Percentiles rank a stretch among this genome's conserved stretches.
Evolutionary conservation across 306 rosid species (phyloP).

Genomic region (Herpetospermum pedunculosum): DNA sequence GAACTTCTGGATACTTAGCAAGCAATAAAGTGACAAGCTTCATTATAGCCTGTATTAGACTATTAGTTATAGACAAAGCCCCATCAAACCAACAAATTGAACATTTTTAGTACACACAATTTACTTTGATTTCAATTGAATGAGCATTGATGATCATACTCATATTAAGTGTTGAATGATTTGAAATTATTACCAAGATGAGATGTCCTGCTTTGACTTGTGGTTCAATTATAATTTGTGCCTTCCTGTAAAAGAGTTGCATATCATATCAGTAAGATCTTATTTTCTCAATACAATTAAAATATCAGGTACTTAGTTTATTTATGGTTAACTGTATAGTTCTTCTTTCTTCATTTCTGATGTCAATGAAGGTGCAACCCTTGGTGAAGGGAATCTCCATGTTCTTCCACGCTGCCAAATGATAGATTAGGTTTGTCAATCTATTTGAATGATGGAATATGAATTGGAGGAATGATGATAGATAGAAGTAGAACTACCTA

Average conservation of each 20-base stretch:
- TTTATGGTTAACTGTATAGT: slow-evolving; percentile 27
- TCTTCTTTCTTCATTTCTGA: slow-evolving; percentile 25
- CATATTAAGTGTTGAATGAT: neutral
- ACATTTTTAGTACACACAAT: neutral
- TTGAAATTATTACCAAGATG: slow-evolving; percentile 42
- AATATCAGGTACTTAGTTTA: neutral
- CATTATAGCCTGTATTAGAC: slow-evolving; percentile 47
- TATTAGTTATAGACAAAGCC: slow-evolving; percentile 8
- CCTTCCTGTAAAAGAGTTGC: slow-evolving; percentile 35
- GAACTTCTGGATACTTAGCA: slow-evolving; percentile 42
- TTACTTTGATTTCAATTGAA: neutral
- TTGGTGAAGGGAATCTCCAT: slow-evolving; percentile 63
- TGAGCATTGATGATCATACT: neutral
- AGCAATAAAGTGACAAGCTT: slow-evolving; percentile 47
- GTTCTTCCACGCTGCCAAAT: slow-evolving; percentile 54
- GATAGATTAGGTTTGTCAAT: slow-evolving; percentile 6
- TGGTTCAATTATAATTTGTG: slow-evolving; percentile 63
- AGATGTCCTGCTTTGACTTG: slow-evolving; percentile 69
- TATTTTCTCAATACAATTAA: neutral
- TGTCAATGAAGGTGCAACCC: slow-evolving; percentile 75
- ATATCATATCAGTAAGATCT: slow-evolving; percentile 11
- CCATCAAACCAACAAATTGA: neutral
- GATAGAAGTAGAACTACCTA: slow-evolving; percentile 28
- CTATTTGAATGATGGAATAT: neutral
- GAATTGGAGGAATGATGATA: neutral